Percentiles rank a stretch among this genome's conserved stretches.
Evolutionary conservation across 306 rosid species (phyloP).

Genomic region (Vicia sativa): DNA sequence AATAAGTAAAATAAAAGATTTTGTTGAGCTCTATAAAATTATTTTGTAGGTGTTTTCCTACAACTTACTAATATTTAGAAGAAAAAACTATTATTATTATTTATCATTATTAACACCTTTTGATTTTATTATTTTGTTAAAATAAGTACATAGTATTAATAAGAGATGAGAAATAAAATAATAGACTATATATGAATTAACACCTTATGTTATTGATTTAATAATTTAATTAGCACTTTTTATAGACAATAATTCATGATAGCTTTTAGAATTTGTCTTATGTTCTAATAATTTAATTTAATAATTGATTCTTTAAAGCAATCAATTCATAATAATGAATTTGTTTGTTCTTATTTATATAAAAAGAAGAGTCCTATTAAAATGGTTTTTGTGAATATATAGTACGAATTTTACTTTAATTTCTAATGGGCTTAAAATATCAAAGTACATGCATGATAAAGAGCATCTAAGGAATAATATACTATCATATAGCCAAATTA

Average conservation of each 20-base stretch:
- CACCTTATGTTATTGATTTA: not conserved
- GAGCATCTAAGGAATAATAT: slow-evolving; percentile 30
- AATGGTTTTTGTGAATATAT: not conserved
- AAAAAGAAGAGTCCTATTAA: not conserved
- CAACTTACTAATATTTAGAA: too few species aligned
- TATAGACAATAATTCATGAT: not conserved
- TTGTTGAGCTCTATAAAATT: too few species aligned
- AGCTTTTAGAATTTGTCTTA: not conserved
- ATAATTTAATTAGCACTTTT: not conserved
- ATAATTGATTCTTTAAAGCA: not conserved
- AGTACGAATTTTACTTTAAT: not conserved
- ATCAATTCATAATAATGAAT: not conserved
- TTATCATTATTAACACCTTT: too few species aligned
- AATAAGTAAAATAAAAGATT: too few species aligned
- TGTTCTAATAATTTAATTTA: not conserved
- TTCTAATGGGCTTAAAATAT: not conserved
- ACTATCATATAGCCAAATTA: slow-evolving; percentile 22
- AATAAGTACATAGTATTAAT: too few species aligned
- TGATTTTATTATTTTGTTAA: too few species aligned
- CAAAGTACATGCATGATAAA: not conserved
- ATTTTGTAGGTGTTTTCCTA: too few species aligned
- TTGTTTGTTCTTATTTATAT: not conserved
- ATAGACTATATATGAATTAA: not conserved
- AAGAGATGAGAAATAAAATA: not conserved
- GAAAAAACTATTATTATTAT: too few species aligned